Evolutionary conservation across 371 early-diverging fungal species (phyloP), one percentile per base, ranked within the genome.

Genomic region (Apophysomyces sp.): DNA sequence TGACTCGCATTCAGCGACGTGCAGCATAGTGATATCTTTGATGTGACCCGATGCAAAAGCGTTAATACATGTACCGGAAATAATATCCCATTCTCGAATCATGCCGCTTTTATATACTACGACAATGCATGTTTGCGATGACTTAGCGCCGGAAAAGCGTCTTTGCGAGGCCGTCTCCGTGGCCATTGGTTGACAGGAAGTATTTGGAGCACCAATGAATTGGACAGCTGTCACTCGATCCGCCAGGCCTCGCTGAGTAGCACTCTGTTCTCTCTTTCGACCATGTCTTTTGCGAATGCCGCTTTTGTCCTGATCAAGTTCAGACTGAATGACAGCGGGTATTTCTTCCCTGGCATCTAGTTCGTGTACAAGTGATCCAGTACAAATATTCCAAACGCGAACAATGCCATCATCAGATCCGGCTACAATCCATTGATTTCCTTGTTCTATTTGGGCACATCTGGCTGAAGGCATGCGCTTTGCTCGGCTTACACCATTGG

Each of bases 61-160:
- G 11, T 72, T 61, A 30, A 75, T 60, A 15, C 72, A 72, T 40
- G 72, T 70, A 13, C 76, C 72, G 5, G 67, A 55, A 2, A 62
- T 52, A 8, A 75, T 59, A 28, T 69, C 52, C 76, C 76, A 75
- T 61, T 75, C 76, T 28, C 63, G 65, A 2, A 75, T 13, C 15
- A 39, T 9, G 0, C 72, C 69, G 12, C 67, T 69, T 21, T 60
- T 68, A 55, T 75, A 67, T 15, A 44, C 67, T 26, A 69, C 64
- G 12, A 75, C 57, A 4, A 75, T 26, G 30, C 54, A 67, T 18
- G 60, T 67, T 39, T 69, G 72, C n/a, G 58, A 49, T 13, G 49
- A 37, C 16, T 34, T 29, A 12, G 16, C 49, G 8, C 54, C 28
- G 2, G 51, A 28, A 4, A 31, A 4, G 0, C 51, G 21, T 21